Conservation (phyloP, 768 basidiomycete genomes). For the Trametes maxima region DNA sequence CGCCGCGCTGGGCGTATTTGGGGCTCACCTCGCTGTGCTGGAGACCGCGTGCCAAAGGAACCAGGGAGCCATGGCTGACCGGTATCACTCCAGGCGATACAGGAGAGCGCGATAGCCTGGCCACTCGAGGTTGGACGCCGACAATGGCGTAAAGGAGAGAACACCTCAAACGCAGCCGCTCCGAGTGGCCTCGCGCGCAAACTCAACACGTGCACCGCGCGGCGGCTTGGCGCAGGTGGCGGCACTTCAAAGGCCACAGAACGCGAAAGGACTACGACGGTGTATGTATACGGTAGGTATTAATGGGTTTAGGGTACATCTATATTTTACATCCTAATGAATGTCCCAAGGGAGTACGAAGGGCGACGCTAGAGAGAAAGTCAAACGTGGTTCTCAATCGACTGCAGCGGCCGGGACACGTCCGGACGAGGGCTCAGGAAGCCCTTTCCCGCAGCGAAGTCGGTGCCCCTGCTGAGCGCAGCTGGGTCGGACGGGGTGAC, state of each 20-base stretch:
- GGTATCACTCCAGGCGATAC: slow-evolving; percentile 21
- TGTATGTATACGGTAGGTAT: neutral
- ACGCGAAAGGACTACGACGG: neutral
- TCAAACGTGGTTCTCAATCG: slow-evolving; percentile 7
- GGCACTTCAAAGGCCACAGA: neutral
- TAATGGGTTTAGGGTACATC: slow-evolving; percentile 3
- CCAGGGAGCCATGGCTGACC: slow-evolving; percentile 54
- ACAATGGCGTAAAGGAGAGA: slow-evolving; percentile 11
- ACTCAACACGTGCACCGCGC: slow-evolving; percentile 10
- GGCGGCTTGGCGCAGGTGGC: neutral
- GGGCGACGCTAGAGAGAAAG: neutral
- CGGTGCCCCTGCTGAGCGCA: slow-evolving; percentile 64
- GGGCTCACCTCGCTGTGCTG: slow-evolving; percentile 58
- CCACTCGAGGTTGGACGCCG: slow-evolving; percentile 13
- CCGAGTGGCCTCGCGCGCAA: neutral
- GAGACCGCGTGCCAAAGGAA: slow-evolving; percentile 67
- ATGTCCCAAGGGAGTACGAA: slow-evolving; percentile 1
- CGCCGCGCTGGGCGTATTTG: neutral
- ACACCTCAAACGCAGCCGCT: neutral
- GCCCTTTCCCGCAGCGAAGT: slow-evolving; percentile 90
- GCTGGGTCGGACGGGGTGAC: slow-evolving; percentile 85
- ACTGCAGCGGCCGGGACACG: slow-evolving; percentile 15
- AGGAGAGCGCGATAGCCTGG: slow-evolving; percentile 14
- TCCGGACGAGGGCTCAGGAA: slow-evolving; percentile 63
- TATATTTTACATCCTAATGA: slow-evolving; percentile 12